A percentile compares a stretch with the other conserved stretches of the same genome.
These are phyloP conservation scores for Ramularia endophylla DNA, from an alignment of 2,329 filamentous ascomycete genomes.

Conservation along the genomic window DNA sequence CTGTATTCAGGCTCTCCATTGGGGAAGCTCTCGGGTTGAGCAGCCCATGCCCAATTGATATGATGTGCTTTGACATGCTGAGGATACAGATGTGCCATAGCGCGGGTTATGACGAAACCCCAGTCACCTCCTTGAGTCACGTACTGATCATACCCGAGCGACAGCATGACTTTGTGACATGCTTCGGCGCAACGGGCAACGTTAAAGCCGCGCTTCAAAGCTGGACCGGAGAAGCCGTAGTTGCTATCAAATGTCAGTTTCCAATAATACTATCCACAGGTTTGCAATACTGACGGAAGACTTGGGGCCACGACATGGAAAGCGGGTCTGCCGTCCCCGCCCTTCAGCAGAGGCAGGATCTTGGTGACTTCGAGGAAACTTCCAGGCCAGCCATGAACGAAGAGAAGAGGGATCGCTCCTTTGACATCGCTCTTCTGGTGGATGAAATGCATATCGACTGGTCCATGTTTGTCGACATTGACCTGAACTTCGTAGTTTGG, in stretches of 20 bases:
- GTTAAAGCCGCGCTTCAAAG: conserved; percentile 45
- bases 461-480: conserved; percentile 52
- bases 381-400: conserved; percentile 65
- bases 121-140: conserved; percentile 52
- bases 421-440: conserved; percentile 49
- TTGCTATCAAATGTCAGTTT: no score
- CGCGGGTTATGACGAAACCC: conserved; percentile 52
- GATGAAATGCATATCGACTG: conserved; percentile 59
- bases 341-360: conserved; percentile 46
- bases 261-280: no score
- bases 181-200: conserved; percentile 50
- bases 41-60: conserved; percentile 27
- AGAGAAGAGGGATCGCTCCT: conserved; percentile 58
- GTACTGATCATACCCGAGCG: conserved; percentile 55
- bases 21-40: conserved; percentile 37
- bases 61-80: conserved; percentile 51
- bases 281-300: conserved; percentile 11
- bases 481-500: conserved; percentile 54
- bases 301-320: conserved; percentile 64
- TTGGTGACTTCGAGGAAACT: conserved; percentile 63
- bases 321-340: conserved; percentile 38
- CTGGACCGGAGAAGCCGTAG: conserved; percentile 60
- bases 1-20: conserved; percentile 36
- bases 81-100: conserved; percentile 56
- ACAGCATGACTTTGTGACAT: conserved; percentile 54